These are phyloP conservation scores for Rhizophora mangle DNA, from an alignment of 345 rosid genomes.

Conservation along the genomic window DNA sequence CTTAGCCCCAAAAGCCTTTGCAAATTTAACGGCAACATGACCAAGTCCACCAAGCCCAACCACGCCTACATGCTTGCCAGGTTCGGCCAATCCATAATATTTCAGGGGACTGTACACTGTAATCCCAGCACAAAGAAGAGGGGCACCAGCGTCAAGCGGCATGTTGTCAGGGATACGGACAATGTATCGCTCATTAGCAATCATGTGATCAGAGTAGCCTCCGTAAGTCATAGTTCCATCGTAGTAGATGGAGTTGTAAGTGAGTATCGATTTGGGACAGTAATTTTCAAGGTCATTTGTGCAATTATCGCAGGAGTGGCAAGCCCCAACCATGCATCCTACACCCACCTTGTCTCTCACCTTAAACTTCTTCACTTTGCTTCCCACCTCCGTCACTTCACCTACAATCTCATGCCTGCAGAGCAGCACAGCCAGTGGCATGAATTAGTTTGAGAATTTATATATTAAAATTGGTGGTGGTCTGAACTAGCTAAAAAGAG, in stretches of 20 bases:
- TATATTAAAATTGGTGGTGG: no score
- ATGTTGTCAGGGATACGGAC: slow-evolving; percentile 8
- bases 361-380: slow-evolving; percentile 3
- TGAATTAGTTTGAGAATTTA: no score
- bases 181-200: slow-evolving; percentile 11
- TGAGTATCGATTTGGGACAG: slow-evolving; percentile 11
- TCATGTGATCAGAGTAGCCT: slow-evolving; percentile 16
- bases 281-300: slow-evolving; percentile 7
- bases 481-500: not conserved
- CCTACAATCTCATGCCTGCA: slow-evolving; percentile 17
- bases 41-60: slow-evolving; percentile 13
- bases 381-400: slow-evolving; percentile 11
- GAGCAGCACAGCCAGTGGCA: no score
- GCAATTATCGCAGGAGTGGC: slow-evolving; percentile 7
- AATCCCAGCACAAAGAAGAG: slow-evolving; percentile 16
- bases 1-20: slow-evolving; percentile 11
- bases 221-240: slow-evolving; percentile 12
- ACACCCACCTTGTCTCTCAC: slow-evolving; percentile 13
- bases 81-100: slow-evolving; percentile 6
- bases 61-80: slow-evolving; percentile 10
- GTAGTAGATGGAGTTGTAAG: not conserved
- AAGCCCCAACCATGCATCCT: slow-evolving; percentile 6
- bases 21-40: slow-evolving; percentile 15
- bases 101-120: slow-evolving; percentile 15
- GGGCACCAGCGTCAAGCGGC: slow-evolving; percentile 10